Percentiles rank a stretch among this genome's conserved stretches.
Evolutionary conservation across 768 basidiomycete genomes (phyloP).

Genomic region (Auricularia sp.): DNA sequence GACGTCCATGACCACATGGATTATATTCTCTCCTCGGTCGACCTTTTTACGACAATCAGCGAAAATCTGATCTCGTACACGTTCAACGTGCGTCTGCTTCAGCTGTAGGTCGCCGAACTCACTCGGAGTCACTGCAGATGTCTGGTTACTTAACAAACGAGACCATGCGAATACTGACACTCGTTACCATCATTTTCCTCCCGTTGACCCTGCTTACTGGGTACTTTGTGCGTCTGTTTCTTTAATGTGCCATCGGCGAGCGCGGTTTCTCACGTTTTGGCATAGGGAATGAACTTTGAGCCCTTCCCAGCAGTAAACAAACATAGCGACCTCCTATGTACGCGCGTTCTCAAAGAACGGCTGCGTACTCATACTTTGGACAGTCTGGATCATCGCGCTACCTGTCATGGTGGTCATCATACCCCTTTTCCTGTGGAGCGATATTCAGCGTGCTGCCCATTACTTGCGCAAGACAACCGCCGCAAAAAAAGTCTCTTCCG

Average conservation of each 20-base stretch:
- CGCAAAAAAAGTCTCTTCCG: neutral
- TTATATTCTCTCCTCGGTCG: conserved; percentile 54
- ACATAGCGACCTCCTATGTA: conserved; percentile 5
- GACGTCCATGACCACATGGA: conserved; percentile 74
- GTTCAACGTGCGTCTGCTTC: conserved; percentile 47
- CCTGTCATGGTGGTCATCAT: conserved; percentile 4
- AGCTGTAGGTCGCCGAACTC: neutral
- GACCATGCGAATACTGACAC: conserved; percentile 30
- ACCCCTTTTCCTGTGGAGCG: conserved; percentile 1
- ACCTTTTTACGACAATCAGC: conserved; percentile 61
- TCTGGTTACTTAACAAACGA: neutral
- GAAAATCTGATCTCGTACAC: conserved; percentile 66
- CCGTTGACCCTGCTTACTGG: conserved; percentile 62
- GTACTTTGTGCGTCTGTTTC: conserved; percentile 45
- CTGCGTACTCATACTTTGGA: neutral
- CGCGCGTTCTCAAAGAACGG: neutral
- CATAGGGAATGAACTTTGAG: conserved; percentile 9
- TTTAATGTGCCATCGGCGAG: too few relatives aligned
- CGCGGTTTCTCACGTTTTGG: neutral
- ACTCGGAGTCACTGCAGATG: neutral
- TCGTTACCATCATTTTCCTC: conserved; percentile 61
- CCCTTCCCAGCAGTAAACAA: conserved; percentile 5
- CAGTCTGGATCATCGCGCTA: conserved; percentile 4
- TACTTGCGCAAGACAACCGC: neutral
- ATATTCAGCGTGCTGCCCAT: neutral